These are phyloP conservation scores for Aspergillus bertholletiae DNA, from an alignment of 495 filamentous ascomycete species.

Conservation along the genomic window DNA sequence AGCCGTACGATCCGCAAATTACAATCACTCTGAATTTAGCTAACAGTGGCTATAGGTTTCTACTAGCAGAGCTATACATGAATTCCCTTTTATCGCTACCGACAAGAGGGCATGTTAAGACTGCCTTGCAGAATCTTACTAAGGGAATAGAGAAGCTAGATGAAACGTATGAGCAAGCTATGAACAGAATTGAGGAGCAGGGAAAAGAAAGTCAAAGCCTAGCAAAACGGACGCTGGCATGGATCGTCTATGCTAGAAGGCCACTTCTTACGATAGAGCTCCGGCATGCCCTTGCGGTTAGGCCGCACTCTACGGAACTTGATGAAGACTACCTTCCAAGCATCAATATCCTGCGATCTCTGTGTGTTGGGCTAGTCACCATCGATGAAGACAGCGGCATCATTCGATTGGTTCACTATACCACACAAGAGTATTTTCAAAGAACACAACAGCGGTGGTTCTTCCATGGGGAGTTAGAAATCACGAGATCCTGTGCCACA, in stretches of 20 bases:
- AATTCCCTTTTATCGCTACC: too few relatives aligned
- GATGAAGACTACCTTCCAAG: constrained; percentile 37
- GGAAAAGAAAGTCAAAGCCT: constrained; percentile 15
- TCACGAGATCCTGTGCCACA: too few relatives aligned
- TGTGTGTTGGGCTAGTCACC: constrained; percentile 51
- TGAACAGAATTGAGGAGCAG: too few relatives aligned
- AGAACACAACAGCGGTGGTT: constrained; percentile 16
- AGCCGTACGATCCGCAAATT: too few relatives aligned
- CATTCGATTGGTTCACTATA: constrained; percentile 52
- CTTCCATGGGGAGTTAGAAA: too few relatives aligned
- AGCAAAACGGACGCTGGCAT: constrained; percentile 20
- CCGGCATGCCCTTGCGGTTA: constrained; percentile 44
- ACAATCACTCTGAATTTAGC: too few relatives aligned
- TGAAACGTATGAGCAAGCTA: too few relatives aligned
- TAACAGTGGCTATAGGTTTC: too few relatives aligned
- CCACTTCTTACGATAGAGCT: constrained; percentile 41
- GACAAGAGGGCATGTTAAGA: too few relatives aligned
- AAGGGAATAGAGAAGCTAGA: too few relatives aligned
- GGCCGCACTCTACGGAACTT: constrained; percentile 22
- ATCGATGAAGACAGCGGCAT: constrained; percentile 40
- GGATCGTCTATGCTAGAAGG: constrained; percentile 34
- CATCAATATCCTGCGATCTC: constrained; percentile 37
- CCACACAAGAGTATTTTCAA: constrained; percentile 48
- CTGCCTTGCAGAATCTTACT: too few relatives aligned
- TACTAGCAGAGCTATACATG: too few relatives aligned